Evolutionary conservation across 148 eudicot species (phyloP), one percentile per base, ranked within the genome.

Genomic region (Fagopyrum tataricum): DNA sequence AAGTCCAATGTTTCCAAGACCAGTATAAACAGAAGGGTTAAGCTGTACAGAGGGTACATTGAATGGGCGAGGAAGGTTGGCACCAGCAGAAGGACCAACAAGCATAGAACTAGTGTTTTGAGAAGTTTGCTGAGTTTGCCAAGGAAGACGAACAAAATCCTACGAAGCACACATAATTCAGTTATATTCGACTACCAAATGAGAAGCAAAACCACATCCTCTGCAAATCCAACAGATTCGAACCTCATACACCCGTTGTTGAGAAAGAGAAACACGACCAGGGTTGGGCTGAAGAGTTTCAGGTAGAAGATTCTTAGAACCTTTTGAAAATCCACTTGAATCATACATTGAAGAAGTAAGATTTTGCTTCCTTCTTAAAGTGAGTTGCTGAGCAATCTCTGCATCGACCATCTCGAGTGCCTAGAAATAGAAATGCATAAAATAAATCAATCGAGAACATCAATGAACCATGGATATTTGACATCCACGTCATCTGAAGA

Each of bases 241-340:
- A 44, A 95, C 98, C 98, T 91, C 97, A 86, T 95, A 95, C 76
- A 95, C 97, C 71, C 93, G 89, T 80, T 95, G 98, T 82, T 91
- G 96, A 59, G 98, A 87, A 70, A 83, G 85, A 40, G 98, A 95
- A 59, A 95, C 79, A 59, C 91, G 93, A 39, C 98, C 98, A 62
- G 97, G 98, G 75, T 87, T 95, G 73, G 98, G 97, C 43, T 93
- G 96, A 56, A 95, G 88, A 47, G 96, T 87, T 79, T 95, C 98
- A 21, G 98, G 98, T 62, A 95, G 52, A 71, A 78, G 75, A 41
- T 91, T 88, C 75, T 87, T 82, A 39, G 88, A 80, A 80, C 91
- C 91, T 80, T 89, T 93, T 13, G 91, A 79, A 77, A 87, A 91
- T 37, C 87, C 70, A 78, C 81, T 91, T 52, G 96, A 74, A 83